phyloP scores from a whole-genome alignment of 1,284 basidiomycete species.

The Malassezia yamatoensis region DNA sequence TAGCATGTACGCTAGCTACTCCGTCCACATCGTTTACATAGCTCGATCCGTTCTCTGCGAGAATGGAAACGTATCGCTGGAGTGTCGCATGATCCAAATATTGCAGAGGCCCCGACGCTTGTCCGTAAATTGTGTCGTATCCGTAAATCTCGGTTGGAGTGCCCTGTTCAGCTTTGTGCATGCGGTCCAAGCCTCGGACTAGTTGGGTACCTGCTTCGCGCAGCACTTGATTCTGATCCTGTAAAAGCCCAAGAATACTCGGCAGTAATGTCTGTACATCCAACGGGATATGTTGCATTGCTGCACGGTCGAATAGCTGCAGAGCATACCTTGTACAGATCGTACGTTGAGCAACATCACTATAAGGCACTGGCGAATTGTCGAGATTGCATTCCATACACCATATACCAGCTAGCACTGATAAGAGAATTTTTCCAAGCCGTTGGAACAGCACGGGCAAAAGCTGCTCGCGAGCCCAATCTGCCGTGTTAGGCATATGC shows the following conservation, averaged over 20 bases:
- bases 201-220: slow-evolving; percentile 61
- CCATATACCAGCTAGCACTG: slow-evolving; percentile 14
- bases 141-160: slow-evolving; percentile 60
- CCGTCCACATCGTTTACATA: slow-evolving; percentile 62
- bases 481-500: slow-evolving; percentile 7
- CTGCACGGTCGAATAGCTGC: slow-evolving; percentile 1
- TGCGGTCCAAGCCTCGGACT: slow-evolving; percentile 53
- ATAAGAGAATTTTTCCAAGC: not conserved
- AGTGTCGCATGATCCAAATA: slow-evolving; percentile 68
- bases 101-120: slow-evolving; percentile 56
- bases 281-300: not conserved
- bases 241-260: slow-evolving; percentile 53
- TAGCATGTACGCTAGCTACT: slow-evolving; percentile 58
- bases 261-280: slow-evolving; percentile 44
- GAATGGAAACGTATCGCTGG: slow-evolving; percentile 57
- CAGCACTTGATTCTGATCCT: slow-evolving; percentile 54
- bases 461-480: not conserved
- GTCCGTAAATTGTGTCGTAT: slow-evolving; percentile 71
- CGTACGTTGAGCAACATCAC: slow-evolving; percentile 67
- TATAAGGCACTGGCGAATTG: slow-evolving; percentile 24
- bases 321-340: slow-evolving; percentile 51
- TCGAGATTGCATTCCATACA: not conserved
- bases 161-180: slow-evolving; percentile 35
- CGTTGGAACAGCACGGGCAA: slow-evolving; percentile 12
- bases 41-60: slow-evolving; percentile 48